Percentiles rank a stretch among this genome's conserved stretches.
phyloP scores from a whole-genome alignment of 371 early-diverging fungal species.

The Mortierella sp. region DNA sequence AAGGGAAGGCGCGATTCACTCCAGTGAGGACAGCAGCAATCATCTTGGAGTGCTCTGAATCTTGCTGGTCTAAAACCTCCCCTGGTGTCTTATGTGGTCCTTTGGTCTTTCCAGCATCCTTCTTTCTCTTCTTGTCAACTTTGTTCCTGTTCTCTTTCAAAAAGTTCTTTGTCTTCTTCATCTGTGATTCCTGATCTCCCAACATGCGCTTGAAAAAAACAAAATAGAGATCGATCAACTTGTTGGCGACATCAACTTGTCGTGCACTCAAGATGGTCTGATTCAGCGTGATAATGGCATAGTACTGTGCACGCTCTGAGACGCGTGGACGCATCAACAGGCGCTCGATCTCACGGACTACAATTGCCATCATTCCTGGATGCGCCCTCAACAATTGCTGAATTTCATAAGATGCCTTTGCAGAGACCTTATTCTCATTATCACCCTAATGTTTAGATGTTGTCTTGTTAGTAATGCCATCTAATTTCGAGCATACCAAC shows the following conservation, averaged over 20 bases:
- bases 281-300: constrained; percentile 89
- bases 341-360: constrained; percentile 89
- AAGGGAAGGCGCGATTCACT: constrained; percentile 96
- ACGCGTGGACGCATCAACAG: constrained; percentile 81
- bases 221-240: constrained; percentile 91
- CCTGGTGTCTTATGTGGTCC: constrained; percentile 55
- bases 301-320: constrained; percentile 86
- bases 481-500: neutral
- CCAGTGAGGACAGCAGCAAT: constrained; percentile 95
- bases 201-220: constrained; percentile 88
- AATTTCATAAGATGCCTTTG: constrained; percentile 83
- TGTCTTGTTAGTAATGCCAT: neutral
- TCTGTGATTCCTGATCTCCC: constrained; percentile 64
- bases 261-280: constrained; percentile 87
- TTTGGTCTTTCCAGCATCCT: constrained; percentile 60
- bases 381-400: constrained; percentile 80
- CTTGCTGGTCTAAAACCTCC: constrained; percentile 62
- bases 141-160: constrained; percentile 55
- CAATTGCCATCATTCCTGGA: constrained; percentile 92
- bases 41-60: constrained; percentile 83
- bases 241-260: constrained; percentile 82
- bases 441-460: constrained; percentile 76
- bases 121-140: constrained; percentile 58
- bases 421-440: constrained; percentile 86
- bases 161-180: constrained; percentile 60